Evolutionary conservation across 305 asterid species (phyloP), one percentile per base, ranked within the genome.

Genomic region (Rubia tinctorum): DNA sequence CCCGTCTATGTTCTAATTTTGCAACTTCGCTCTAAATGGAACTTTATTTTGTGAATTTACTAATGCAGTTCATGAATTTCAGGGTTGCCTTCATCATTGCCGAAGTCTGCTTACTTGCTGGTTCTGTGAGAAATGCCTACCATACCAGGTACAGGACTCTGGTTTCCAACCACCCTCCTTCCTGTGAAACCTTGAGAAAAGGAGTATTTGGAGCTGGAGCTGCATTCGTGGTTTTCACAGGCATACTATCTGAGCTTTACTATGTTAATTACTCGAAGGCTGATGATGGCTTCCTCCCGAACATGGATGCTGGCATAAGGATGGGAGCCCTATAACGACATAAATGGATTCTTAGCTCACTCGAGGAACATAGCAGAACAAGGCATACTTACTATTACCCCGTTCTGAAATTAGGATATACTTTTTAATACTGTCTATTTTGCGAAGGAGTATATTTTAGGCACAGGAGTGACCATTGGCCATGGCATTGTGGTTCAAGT

Each of bases 181-280:
- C 96, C 6, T 93, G 98, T 59, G 97, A 88, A 85, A 86, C 82
- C 15, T 80, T 93, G 86, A 83, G 98, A 14, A 88, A 83, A 86
- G 98, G 98, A 68, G 88, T 91, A 51, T 91, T 93, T 68, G 98
- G 93, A 27, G 96, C 95, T 6, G 96, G 88, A 22, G 97, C 98
- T 43, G 98, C 97, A 15, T 89, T 89, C 74, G 75, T 90, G 13
- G 82, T 91, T 71, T 83, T 91, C 72, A 93, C 98, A 0, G 91
- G 93, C 66, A 82, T 89, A 55, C 56, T 85, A 40, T 93, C 96
- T 43, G 87, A 86, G 84, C 86, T 93, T 40, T 93, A 80, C 72
- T 91, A 91, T 1, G 90, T 82, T 25, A 84, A 84, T 82, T 89
- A 86, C 73, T 85, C 97, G 18, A 93, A 86, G 63, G 86, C 91